phyloP scores from a whole-genome alignment of 768 basidiomycete genomes.

The Coprinopsis marcescibilis region DNA sequence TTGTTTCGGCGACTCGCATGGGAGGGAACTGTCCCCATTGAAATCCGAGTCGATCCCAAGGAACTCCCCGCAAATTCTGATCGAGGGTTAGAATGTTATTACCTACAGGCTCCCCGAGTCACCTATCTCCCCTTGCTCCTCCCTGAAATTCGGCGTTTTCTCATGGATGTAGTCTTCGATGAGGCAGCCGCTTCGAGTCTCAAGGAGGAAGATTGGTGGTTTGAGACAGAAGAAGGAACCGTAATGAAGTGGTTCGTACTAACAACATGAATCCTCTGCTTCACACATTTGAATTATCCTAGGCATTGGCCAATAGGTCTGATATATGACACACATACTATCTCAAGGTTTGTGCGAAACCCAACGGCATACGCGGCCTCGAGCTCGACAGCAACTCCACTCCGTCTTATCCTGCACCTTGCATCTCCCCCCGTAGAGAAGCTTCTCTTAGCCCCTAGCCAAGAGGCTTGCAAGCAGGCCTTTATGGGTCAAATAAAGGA shows the following conservation, averaged over 20 bases:
- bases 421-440: slow-evolving; percentile 84
- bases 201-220: slow-evolving; percentile 96
- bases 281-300: slow-evolving; percentile 12
- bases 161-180: slow-evolving; percentile 91
- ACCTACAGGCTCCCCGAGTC: slow-evolving; percentile 84
- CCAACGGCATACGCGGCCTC: slow-evolving; percentile 35
- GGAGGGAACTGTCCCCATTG: slow-evolving; percentile 87
- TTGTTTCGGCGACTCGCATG: slow-evolving; percentile 85
- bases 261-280: neutral
- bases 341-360: slow-evolving; percentile 50
- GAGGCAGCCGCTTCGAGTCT: slow-evolving; percentile 69
- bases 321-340: slow-evolving; percentile 81
- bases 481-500: slow-evolving; percentile 97
- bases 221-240: slow-evolving; percentile 81
- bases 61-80: slow-evolving; percentile 89
- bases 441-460: slow-evolving; percentile 70
- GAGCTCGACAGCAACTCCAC: slow-evolving; percentile 40
- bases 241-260: slow-evolving; percentile 76
- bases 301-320: slow-evolving; percentile 99
- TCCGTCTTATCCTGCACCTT: slow-evolving; percentile 82
- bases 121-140: slow-evolving; percentile 90
- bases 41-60: slow-evolving; percentile 83
- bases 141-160: slow-evolving; percentile 80
- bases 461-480: slow-evolving; percentile 86
- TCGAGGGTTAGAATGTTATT: slow-evolving; percentile 86